phyloP scores from a whole-genome alignment of 2,329 filamentous ascomycete genomes.

The Colletotrichum sp. region DNA sequence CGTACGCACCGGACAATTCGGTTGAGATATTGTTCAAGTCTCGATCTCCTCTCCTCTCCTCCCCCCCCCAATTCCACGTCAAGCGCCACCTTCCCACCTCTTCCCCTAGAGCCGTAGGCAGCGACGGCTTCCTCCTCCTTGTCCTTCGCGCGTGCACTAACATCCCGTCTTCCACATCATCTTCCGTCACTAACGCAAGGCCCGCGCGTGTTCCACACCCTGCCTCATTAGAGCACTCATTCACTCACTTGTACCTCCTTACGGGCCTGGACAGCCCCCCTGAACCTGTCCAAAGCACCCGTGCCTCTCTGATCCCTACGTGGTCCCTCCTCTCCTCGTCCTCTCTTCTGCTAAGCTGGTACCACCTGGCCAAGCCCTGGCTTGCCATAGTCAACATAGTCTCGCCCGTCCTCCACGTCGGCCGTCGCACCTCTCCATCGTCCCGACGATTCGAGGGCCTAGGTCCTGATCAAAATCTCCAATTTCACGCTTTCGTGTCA shows the following conservation, averaged over 20 bases:
- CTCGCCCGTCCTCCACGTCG: conserved; percentile 14
- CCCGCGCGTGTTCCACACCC: conserved; percentile 5
- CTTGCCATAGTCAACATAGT: conserved; percentile 20
- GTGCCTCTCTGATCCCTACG: background rate
- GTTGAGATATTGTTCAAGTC: no score
- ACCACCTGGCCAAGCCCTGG: conserved; percentile 11
- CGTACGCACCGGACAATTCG: no score
- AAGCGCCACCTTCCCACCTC: background rate
- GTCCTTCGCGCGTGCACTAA: background rate
- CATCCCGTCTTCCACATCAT: background rate
- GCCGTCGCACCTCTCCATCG: conserved; percentile 19
- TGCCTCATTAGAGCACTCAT: conserved; percentile 9
- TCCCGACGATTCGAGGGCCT: conserved; percentile 10
- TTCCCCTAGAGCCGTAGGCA: background rate
- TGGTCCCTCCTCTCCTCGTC: background rate
- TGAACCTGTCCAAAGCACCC: conserved; percentile 4
- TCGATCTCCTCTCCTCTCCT: no score
- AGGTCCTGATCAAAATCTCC: conserved; percentile 7
- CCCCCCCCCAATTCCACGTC: conserved; percentile 7
- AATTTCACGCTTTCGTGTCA: background rate
- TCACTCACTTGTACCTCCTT: conserved; percentile 9
- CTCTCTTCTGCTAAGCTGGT: background rate
- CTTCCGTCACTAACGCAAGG: background rate
- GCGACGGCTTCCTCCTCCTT: background rate
- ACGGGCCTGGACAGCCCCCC: conserved; percentile 4